Evolutionary conservation across 495 filamentous ascomycete genomes (phyloP).

Genomic region (Xylaria cubensis): DNA sequence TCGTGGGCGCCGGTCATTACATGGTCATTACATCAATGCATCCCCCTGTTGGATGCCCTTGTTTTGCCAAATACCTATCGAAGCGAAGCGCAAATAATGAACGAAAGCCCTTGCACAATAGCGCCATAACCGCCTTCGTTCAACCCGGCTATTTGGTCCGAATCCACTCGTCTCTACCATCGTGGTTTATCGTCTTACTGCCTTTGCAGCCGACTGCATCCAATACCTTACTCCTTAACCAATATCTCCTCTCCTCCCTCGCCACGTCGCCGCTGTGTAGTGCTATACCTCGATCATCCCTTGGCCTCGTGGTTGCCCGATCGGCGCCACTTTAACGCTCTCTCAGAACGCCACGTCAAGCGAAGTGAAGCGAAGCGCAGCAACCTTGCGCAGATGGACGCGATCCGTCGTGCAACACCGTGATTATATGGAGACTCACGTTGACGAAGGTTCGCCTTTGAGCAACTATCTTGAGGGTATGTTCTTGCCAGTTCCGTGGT

Average conservation of each 20-base stretch:
- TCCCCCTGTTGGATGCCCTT: not conserved
- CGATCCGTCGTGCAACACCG: slow-evolving; percentile 42
- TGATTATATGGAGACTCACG: slow-evolving; percentile 83
- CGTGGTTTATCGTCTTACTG: not conserved
- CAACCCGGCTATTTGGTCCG: slow-evolving; percentile 14
- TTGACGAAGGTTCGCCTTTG: slow-evolving; percentile 89
- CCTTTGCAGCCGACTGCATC: not conserved
- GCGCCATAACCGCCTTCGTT: slow-evolving; percentile 10
- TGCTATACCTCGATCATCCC: not conserved
- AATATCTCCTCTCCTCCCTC: slow-evolving; percentile 21
- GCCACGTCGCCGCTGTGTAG: slow-evolving; percentile 8
- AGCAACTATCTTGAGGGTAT: slow-evolving; percentile 93
- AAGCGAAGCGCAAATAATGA: slow-evolving; percentile 21
- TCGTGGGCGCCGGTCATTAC: slow-evolving; percentile 21
- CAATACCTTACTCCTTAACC: slow-evolving; percentile 13
- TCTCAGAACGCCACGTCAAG: slow-evolving; percentile 21
- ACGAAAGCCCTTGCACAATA: slow-evolving; percentile 14
- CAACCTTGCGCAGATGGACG: slow-evolving; percentile 43
- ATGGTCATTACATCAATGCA: slow-evolving; percentile 26
- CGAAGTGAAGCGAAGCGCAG: slow-evolving; percentile 24
- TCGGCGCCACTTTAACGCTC: not conserved
- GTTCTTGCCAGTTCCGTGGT: slow-evolving; percentile 27
- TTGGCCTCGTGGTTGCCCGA: not conserved
- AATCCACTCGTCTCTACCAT: not conserved
- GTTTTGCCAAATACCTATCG: slow-evolving; percentile 21